These are phyloP conservation scores for Knufia petricola DNA, from an alignment of 2,329 filamentous ascomycete species.

Conservation along the genomic window DNA sequence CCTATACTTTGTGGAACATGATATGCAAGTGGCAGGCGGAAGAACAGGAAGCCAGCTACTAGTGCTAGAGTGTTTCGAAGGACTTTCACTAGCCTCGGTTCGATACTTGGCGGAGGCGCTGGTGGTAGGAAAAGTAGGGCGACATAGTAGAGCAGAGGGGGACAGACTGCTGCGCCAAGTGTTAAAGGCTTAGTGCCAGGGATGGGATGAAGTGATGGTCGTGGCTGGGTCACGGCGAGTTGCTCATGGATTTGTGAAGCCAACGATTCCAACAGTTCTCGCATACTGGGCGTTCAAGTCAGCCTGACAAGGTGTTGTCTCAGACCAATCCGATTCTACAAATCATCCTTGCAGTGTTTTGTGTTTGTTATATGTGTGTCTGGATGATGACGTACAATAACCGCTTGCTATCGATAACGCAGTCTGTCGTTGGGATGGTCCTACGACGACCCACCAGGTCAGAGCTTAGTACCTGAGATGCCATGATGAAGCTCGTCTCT, in stretches of 20 bases:
- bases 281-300: too few relatives aligned
- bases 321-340: too few relatives aligned
- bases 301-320: too few relatives aligned
- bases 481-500: too few relatives aligned
- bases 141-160: conserved; percentile 35
- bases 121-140: conserved; percentile 35
- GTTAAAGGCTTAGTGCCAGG: conserved; percentile 34
- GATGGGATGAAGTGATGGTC: conserved; percentile 33
- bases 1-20: conserved; percentile 37
- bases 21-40: conserved; percentile 34
- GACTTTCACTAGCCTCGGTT: conserved; percentile 24
- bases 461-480: too few relatives aligned
- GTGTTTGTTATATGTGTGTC: too few relatives aligned
- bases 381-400: too few relatives aligned
- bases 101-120: conserved; percentile 29
- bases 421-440: too few relatives aligned
- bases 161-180: conserved; percentile 30
- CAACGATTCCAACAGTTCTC: too few relatives aligned
- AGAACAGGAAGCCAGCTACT: conserved; percentile 31
- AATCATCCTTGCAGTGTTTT: too few relatives aligned
- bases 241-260: background rate
- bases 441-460: too few relatives aligned
- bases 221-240: conserved; percentile 20
- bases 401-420: too few relatives aligned
- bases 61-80: conserved; percentile 32